These are phyloP conservation scores for Pseudoturritis turrita DNA, from an alignment of 345 rosid species.

Conservation along the genomic window DNA sequence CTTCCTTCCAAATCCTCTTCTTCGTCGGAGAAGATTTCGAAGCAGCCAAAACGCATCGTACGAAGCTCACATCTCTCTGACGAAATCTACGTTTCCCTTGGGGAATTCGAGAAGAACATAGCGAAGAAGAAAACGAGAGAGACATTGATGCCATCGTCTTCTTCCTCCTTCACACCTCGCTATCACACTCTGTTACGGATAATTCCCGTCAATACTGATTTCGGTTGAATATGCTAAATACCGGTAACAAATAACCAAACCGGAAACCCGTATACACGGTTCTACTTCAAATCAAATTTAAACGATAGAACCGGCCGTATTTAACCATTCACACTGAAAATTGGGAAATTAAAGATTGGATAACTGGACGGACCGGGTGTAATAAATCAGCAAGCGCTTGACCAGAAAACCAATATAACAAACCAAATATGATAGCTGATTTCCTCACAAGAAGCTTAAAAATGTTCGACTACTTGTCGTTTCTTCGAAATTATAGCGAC, in stretches of 20 bases:
- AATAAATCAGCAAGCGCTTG: too few species aligned
- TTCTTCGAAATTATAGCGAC: too few species aligned
- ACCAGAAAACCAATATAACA: too few species aligned
- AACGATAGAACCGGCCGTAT: too few species aligned
- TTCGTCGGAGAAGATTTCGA: conserved; percentile 35
- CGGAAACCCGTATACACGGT: too few species aligned
- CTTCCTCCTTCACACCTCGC: background rate
- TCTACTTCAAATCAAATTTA: too few species aligned
- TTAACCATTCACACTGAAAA: too few species aligned
- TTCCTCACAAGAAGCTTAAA: too few species aligned
- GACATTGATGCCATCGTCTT: conserved; percentile 37
- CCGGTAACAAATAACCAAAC: background rate
- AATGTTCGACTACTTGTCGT: too few species aligned
- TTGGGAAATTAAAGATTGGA: too few species aligned
- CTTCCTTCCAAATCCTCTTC: conserved; percentile 72
- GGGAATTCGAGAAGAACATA: conserved; percentile 42
- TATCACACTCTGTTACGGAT: conserved; percentile 22
- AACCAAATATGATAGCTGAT: too few species aligned
- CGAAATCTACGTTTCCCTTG: background rate
- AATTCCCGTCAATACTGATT: background rate
- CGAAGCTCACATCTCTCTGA: background rate
- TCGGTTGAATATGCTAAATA: conserved; percentile 16
- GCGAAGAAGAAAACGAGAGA: conserved; percentile 59
- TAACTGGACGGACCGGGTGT: too few species aligned
- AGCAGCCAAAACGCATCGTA: conserved; percentile 35